phyloP scores from a whole-genome alignment of 1,284 basidiomycete species.

The Fistulina hepatica region DNA sequence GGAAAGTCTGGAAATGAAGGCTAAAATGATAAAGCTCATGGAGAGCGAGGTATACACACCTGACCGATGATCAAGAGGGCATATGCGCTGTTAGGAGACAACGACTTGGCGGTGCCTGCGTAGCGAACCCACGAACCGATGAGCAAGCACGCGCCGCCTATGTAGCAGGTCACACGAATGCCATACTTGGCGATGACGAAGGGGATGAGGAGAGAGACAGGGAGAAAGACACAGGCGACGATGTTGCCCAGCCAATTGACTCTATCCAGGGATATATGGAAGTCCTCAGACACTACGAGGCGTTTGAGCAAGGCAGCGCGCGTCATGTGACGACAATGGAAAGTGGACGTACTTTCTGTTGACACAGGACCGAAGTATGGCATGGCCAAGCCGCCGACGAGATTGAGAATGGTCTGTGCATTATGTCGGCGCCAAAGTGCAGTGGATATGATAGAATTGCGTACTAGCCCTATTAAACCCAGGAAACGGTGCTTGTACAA shows the following conservation, averaged over 20 bases:
- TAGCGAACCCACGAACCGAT: conserved; percentile 66
- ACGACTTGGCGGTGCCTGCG: conserved; percentile 45
- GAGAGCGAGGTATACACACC: conserved; percentile 27
- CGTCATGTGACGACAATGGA: not conserved
- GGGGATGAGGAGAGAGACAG: conserved; percentile 47
- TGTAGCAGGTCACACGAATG: conserved; percentile 37
- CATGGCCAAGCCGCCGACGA: conserved; percentile 52
- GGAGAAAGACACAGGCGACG: conserved; percentile 48
- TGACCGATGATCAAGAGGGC: conserved; percentile 60
- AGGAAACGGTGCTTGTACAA: conserved; percentile 60
- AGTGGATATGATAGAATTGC: conserved; percentile 13
- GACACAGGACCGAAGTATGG: conserved; percentile 73
- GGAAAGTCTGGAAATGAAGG: conserved; percentile 33
- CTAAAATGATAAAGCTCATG: not conserved
- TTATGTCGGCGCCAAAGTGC: not conserved
- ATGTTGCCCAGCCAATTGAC: conserved; percentile 73
- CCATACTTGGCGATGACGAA: conserved; percentile 47
- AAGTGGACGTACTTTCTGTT: conserved; percentile 36
- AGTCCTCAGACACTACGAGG: conserved; percentile 26
- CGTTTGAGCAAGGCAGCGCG: not conserved
- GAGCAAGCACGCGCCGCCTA: conserved; percentile 40
- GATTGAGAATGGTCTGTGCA: conserved; percentile 45
- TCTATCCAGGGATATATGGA: conserved; percentile 49
- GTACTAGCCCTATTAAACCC: conserved; percentile 52
- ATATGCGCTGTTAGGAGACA: conserved; percentile 41